Percentiles rank a stretch among this genome's conserved stretches.
Evolutionary conservation across 2,329 filamentous ascomycete species (phyloP).

Genomic region (Xylariales sp.): DNA sequence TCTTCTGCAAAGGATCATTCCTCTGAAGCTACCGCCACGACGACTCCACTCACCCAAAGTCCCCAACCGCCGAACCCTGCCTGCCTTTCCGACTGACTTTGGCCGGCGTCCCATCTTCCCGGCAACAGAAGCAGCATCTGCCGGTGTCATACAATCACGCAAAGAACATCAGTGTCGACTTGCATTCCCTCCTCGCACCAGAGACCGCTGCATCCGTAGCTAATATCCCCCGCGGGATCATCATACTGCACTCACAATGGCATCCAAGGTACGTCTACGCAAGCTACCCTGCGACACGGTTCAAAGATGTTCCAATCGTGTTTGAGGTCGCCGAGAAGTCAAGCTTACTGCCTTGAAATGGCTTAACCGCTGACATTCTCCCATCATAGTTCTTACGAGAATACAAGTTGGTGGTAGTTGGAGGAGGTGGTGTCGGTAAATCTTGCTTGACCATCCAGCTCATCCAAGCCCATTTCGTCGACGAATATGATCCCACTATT

Average conservation of each 20-base stretch:
- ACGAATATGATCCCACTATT: constrained; percentile 98
- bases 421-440: constrained; percentile 97
- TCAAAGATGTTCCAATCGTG: no score
- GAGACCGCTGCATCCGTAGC: not conserved
- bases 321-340: no score
- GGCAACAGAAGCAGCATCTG: constrained; percentile 4
- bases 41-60: not conserved
- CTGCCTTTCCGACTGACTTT: constrained; percentile 1
- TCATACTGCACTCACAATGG: constrained; percentile 5
- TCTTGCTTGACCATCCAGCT: constrained; percentile 98
- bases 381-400: constrained; percentile 70
- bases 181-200: not conserved
- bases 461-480: constrained; percentile 94
- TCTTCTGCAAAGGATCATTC: no score
- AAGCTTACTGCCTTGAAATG: no score
- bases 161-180: not conserved
- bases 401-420: constrained; percentile 95
- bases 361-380: constrained; percentile 15
- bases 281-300: no score
- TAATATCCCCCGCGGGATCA: not conserved
- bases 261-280: constrained; percentile 8
- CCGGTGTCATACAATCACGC: not conserved
- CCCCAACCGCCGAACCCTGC: not conserved
- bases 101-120: constrained; percentile 1
- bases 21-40: no score